Conservation (phyloP, 371 early-diverging fungal species). For the Mucor racemosus region DNA sequence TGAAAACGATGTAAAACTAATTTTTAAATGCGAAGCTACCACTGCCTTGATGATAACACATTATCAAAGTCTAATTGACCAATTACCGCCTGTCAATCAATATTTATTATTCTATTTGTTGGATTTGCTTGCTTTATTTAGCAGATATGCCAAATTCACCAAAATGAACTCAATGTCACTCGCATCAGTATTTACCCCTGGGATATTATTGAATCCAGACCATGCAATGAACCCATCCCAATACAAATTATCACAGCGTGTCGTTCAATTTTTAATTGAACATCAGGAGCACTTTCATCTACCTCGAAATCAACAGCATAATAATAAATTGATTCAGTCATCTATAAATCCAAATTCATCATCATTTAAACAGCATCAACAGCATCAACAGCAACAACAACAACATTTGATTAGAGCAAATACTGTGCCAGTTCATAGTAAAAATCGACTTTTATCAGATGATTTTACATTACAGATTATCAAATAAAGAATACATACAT, state of each 20-base stretch:
- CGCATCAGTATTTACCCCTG: conserved; percentile 67
- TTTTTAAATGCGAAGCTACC: conserved; percentile 28
- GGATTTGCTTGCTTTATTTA: conserved; percentile 59
- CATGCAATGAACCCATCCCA: conserved; percentile 59
- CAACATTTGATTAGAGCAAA: conserved; percentile 21
- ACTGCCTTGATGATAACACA: conserved; percentile 26
- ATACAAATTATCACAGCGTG: conserved; percentile 56
- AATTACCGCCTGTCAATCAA: conserved; percentile 59
- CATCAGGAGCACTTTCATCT: conserved; percentile 45
- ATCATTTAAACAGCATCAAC: neutral
- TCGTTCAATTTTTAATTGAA: conserved; percentile 57
- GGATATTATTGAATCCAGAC: conserved; percentile 60
- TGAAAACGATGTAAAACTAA: neutral
- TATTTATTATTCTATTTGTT: conserved; percentile 65
- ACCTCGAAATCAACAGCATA: conserved; percentile 14
- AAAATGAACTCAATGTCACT: conserved; percentile 33
- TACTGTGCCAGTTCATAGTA: conserved; percentile 29
- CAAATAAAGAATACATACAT: conserved; percentile 6
- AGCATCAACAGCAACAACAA: neutral
- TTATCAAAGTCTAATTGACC: conserved; percentile 56
- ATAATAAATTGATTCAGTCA: neutral
- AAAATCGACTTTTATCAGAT: conserved; percentile 22
- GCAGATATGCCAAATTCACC: conserved; percentile 39
- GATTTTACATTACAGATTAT: conserved; percentile 31
- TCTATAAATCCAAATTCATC: too few species aligned